These are phyloP conservation scores for Sordariomycetes sp. DNA, from an alignment of 2,329 filamentous ascomycete species.

Conservation along the genomic window DNA sequence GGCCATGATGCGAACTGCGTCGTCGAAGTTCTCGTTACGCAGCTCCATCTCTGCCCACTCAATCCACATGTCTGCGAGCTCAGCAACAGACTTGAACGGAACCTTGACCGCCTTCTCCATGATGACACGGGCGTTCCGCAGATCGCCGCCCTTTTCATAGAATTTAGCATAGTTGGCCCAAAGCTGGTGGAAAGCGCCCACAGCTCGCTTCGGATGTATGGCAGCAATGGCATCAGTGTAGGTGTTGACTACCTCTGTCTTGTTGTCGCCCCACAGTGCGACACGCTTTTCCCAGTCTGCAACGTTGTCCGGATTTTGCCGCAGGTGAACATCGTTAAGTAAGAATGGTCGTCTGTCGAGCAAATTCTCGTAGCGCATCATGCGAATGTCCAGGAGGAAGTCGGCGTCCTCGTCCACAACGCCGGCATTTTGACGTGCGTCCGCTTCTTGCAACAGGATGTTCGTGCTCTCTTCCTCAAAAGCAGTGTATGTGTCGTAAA, in stretches of 20 bases:
- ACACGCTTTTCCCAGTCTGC: conserved; percentile 96
- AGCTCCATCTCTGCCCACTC: conserved; percentile 99
- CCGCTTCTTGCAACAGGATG: conserved; percentile 81
- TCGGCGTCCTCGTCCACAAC: conserved; percentile 75
- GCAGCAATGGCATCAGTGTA: conserved; percentile 92
- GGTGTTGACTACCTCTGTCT: conserved; percentile 81
- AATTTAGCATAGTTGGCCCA: conserved; percentile 98
- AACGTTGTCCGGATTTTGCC: conserved; percentile 95
- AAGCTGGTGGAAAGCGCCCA: conserved; percentile 86
- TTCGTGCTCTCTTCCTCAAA: conserved; percentile 96
- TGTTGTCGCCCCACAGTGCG: conserved; percentile 91
- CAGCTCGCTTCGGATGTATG: conserved; percentile 87
- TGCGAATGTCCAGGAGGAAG: conserved; percentile 88
- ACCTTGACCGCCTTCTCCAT: conserved; percentile 98
- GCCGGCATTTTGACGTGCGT: conserved; percentile 69
- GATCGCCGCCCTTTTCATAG: conserved; percentile 80
- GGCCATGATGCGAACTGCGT: conserved; percentile 90
- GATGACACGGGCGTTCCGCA: conserved; percentile 80
- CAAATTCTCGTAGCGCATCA: conserved; percentile 96
- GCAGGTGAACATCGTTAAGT: conserved; percentile 87
- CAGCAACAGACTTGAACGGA: conserved; percentile 93
- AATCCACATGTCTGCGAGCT: conserved; percentile 97
- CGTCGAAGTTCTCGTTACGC: conserved; percentile 90
- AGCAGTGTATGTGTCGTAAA: conserved; percentile 94
- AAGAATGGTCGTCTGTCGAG: conserved; percentile 97